Percentiles rank a stretch among this genome's conserved stretches.
These are phyloP conservation scores for Tricholoma furcatifolium DNA, from an alignment of 768 basidiomycete species.

Conservation along the genomic window DNA sequence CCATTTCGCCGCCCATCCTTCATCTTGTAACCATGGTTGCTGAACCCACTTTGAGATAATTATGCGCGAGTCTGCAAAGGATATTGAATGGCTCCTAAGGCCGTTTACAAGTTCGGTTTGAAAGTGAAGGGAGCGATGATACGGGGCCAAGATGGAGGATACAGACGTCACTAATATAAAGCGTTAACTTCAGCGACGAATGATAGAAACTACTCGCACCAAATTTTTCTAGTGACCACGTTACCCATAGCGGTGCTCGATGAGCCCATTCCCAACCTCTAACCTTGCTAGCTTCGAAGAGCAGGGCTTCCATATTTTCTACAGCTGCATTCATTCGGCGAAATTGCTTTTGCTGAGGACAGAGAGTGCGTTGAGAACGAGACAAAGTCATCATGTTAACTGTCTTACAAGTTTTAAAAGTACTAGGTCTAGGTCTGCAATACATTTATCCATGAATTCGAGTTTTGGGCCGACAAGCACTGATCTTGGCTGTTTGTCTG, in stretches of 20 bases:
- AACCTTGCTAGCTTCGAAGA: slow-evolving; percentile 66
- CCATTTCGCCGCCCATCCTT: slow-evolving; percentile 71
- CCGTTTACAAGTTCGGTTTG: slow-evolving; percentile 55
- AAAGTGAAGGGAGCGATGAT: slow-evolving; percentile 62
- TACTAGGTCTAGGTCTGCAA: slow-evolving; percentile 57
- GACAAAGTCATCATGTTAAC: not conserved
- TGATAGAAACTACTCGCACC: slow-evolving; percentile 38
- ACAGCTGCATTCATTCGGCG: slow-evolving; percentile 60
- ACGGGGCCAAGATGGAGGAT: slow-evolving; percentile 55
- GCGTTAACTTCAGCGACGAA: not conserved
- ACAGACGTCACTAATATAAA: slow-evolving; percentile 47
- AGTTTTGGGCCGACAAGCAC: slow-evolving; percentile 67
- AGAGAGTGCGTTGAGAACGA: not conserved
- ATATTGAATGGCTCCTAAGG: slow-evolving; percentile 62
- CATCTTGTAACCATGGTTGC: slow-evolving; percentile 65
- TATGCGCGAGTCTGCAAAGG: slow-evolving; percentile 69
- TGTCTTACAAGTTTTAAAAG: slow-evolving; percentile 63
- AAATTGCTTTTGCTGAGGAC: slow-evolving; percentile 64
- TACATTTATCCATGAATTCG: slow-evolving; percentile 62
- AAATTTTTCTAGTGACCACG: slow-evolving; percentile 81
- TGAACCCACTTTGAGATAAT: slow-evolving; percentile 66
- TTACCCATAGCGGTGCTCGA: slow-evolving; percentile 75
- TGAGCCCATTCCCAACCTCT: slow-evolving; percentile 75
- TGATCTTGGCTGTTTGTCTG: slow-evolving; percentile 54
- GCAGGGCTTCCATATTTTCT: slow-evolving; percentile 61